Evolutionary conservation across 495 filamentous ascomycete species (phyloP).

Genomic region (Trichoderma asperelloides): DNA sequence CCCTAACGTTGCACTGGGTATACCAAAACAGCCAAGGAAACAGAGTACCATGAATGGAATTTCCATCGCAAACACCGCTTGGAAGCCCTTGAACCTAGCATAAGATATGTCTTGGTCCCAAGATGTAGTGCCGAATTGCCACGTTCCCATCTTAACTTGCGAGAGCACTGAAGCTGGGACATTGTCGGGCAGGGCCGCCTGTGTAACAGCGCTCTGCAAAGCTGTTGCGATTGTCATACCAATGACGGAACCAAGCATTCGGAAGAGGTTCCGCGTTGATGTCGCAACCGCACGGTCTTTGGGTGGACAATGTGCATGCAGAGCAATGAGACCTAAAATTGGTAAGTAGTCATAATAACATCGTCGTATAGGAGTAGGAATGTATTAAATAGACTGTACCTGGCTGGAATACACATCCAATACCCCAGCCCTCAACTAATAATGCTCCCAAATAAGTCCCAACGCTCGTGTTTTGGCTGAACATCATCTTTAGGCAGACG

Average conservation of each 20-base stretch:
- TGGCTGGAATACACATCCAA: slow-evolving; percentile 49
- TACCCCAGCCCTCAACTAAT: neutral
- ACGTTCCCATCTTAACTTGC: slow-evolving; percentile 16
- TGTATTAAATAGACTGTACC: slow-evolving; percentile 13
- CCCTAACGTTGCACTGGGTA: slow-evolving; percentile 16
- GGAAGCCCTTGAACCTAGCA: slow-evolving; percentile 44
- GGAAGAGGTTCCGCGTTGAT: slow-evolving; percentile 54
- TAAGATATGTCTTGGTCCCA: slow-evolving; percentile 27
- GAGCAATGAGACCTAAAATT: slow-evolving; percentile 40
- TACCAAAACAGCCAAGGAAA: slow-evolving; percentile 41
- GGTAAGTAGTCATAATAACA: neutral
- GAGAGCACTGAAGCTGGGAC: slow-evolving; percentile 22
- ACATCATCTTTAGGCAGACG: neutral
- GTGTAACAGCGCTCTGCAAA: slow-evolving; percentile 42
- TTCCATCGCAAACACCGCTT: slow-evolving; percentile 45
- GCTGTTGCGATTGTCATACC: slow-evolving; percentile 52
- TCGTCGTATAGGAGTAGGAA: neutral
- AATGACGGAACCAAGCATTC: slow-evolving; percentile 48
- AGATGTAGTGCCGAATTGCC: slow-evolving; percentile 8
- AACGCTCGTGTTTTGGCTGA: neutral
- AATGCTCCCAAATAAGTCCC: neutral
- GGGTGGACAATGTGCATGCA: slow-evolving; percentile 52
- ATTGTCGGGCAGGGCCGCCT: slow-evolving; percentile 32
- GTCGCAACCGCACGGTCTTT: slow-evolving; percentile 53
- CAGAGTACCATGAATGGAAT: slow-evolving; percentile 47